A percentile compares a stretch with the other conserved stretches of the same genome.
These are phyloP conservation scores for Oryza longistaminata DNA, from an alignment of 176 grass and related monocot genomes.

Conservation along the genomic window DNA sequence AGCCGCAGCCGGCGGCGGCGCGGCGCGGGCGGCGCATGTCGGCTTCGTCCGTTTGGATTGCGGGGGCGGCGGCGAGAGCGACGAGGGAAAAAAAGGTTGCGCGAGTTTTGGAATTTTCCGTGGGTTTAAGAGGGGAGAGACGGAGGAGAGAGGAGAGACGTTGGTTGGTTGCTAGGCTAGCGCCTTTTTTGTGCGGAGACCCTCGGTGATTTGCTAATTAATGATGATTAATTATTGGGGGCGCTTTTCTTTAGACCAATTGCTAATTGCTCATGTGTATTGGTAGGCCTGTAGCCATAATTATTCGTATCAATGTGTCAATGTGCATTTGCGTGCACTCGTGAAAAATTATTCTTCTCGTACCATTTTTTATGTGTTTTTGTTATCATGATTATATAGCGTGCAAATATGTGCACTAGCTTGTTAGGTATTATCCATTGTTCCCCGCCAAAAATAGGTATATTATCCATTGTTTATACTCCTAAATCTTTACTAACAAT, in stretches of 20 bases:
- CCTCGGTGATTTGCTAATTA: not conserved
- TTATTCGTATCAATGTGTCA: not conserved
- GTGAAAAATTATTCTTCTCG: not conserved
- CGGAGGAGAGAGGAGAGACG: too few species aligned
- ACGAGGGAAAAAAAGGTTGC: constrained; percentile 45
- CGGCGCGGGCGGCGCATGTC: constrained; percentile 35
- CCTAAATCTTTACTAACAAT: too few species aligned
- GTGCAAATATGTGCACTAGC: not conserved
- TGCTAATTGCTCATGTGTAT: not conserved
- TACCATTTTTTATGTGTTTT: not conserved
- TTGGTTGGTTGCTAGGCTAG: not conserved
- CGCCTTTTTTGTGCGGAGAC: not conserved
- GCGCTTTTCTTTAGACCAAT: not conserved
- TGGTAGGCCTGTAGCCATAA: too few species aligned
- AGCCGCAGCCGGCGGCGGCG: not conserved
- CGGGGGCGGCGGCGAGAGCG: constrained; percentile 8
- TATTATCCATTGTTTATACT: too few species aligned
- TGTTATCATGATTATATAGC: not conserved
- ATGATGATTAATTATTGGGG: not conserved
- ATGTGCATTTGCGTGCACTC: not conserved
- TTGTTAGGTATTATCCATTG: too few species aligned
- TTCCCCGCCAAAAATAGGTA: too few species aligned
- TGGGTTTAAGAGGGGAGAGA: constrained; percentile 21
- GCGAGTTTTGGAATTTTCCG: constrained; percentile 18
- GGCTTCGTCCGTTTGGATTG: not conserved